Evolutionary conservation across 164 flowering plant species (phyloP), one percentile per base, ranked within the genome.

Genomic region (Taxillus chinensis): DNA sequence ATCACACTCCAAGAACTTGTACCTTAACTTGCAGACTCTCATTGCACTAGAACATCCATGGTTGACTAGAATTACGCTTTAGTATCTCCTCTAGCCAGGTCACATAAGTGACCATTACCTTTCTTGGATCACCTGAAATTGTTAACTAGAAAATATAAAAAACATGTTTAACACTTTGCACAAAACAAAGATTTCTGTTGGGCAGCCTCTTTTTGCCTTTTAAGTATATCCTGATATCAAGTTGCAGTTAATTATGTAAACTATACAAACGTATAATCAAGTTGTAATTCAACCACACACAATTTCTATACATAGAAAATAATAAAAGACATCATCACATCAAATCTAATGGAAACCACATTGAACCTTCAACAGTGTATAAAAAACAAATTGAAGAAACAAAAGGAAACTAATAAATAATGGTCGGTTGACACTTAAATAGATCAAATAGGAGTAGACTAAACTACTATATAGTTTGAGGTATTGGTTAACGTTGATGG

Each of bases 81-180:
- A 90, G 83, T 55, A 74, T 83, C 71, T 92, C 96, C 64, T 84
- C 93, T 0, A 96, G 98, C 96, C 95, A 87, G 49, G 98, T 89
- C 6, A 82, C 96, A 69, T 82, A 82, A 63, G 84, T 78, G 60
- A 90, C 86, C 77, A 84, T 70, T 2, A 90, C 71, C 75, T 78
- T 79, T 64, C 76, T 70, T 7, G 79, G 73, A 52, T 86, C 86
- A n/a, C 48, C 70, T 15, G 95, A 89, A 27, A 27, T 27, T 27
- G n/a, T 69, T 77, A 64, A 87, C 95, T 90, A 83, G 27, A 27
- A 27, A 71, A 37, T 40, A 17, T 59, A 52, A 41, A 45, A 14
- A 10, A 5, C 12, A 41, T n/a, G 7, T 2, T 10, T 46, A 39
- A 62, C 57, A 45, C 39, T 12, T 0, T 5, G n/a, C 0, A 3